Evolutionary conservation across 768 basidiomycete genomes (phyloP), one percentile per base, ranked within the genome.

Genomic region (Trametes villosa): DNA sequence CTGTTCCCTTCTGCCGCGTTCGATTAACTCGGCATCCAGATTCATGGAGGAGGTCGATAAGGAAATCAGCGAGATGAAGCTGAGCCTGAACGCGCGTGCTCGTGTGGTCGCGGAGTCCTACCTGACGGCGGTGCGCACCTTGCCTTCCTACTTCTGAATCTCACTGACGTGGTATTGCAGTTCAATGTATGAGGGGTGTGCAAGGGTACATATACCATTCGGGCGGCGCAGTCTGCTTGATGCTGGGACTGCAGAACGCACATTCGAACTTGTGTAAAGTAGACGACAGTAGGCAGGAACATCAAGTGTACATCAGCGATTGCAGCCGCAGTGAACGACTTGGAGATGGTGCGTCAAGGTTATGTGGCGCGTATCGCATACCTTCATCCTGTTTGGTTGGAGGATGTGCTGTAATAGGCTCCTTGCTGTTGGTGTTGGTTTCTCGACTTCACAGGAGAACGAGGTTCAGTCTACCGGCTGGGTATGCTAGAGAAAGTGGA

Each of bases 11-110:
- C 27, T 15, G 30, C 9, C 22, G 17, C 2, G n/a, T n/a, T 2
- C 13, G 11, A 17, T 62, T 18, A 62, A 22, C 0, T 27, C 9
- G 36, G 22, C 26, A 20, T 38, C 15, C 64, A 95, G 92, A 72
- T 95, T 98, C 73, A 98, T 98, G 96, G 95, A 98, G 71, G 97
- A 98, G 69, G 97, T 99, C 1, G 97, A 99, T 76, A 95, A 92
- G 76, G 97, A 99, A 77, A 98, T 99, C 71, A 97, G 94, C 61
- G 97, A 98, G 76, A 98, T 98, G 93, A 98, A 98, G 73, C 86
- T 99, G 15, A 94, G 90, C 68, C 81, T 98, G 63, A 99, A 98
- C 70, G 94, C 95, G 20, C 85, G 97, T 56, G 95, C 96, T 1
- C 92, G 97, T 74, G 98, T 91, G 56, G 96, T 98, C 27, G 97